A percentile compares a stretch with the other conserved stretches of the same genome.
Conservation (phyloP, 768 basidiomycete species). For the Mrakia gelida region DNA sequence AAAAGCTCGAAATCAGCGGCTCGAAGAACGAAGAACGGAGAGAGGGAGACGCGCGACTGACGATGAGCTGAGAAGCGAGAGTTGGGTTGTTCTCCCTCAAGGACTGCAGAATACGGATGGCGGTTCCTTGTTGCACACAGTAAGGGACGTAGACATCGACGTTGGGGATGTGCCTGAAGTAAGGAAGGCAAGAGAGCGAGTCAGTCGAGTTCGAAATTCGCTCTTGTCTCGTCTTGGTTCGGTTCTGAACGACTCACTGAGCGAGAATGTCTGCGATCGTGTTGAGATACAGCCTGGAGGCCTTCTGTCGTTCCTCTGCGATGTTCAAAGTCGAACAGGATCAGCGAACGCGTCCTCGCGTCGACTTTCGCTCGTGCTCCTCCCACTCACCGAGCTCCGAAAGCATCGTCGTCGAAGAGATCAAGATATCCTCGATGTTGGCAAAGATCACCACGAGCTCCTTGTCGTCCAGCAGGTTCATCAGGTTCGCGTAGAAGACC, state of each 20-base stretch:
- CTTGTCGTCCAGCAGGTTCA: constrained; percentile 66
- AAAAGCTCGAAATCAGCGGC: neutral
- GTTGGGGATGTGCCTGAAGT: constrained; percentile 22
- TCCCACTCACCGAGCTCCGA: constrained; percentile 24
- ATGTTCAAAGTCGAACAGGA: neutral
- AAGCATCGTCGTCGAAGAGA: constrained; percentile 27
- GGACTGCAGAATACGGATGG: constrained; percentile 70
- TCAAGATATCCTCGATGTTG: constrained; percentile 70
- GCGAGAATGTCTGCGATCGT: constrained; percentile 75
- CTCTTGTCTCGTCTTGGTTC: too few species aligned
- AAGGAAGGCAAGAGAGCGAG: neutral
- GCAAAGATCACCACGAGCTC: constrained; percentile 67
- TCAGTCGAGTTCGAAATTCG: neutral
- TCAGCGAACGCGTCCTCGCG: neutral
- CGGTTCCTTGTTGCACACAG: constrained; percentile 79
- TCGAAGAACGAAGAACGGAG: neutral
- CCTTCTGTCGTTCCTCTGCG: constrained; percentile 78
- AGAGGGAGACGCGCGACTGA: neutral
- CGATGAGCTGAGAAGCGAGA: constrained; percentile 42
- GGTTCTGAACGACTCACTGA: neutral
- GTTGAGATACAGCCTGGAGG: constrained; percentile 86
- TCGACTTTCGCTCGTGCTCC: too few species aligned
- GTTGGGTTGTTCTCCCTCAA: constrained; percentile 64
- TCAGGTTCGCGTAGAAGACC: constrained; percentile 79
- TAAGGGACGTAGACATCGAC: constrained; percentile 57